These are phyloP conservation scores for Alopecurus myosuroides DNA, from an alignment of 176 grass and related monocot genomes.

Conservation along the genomic window DNA sequence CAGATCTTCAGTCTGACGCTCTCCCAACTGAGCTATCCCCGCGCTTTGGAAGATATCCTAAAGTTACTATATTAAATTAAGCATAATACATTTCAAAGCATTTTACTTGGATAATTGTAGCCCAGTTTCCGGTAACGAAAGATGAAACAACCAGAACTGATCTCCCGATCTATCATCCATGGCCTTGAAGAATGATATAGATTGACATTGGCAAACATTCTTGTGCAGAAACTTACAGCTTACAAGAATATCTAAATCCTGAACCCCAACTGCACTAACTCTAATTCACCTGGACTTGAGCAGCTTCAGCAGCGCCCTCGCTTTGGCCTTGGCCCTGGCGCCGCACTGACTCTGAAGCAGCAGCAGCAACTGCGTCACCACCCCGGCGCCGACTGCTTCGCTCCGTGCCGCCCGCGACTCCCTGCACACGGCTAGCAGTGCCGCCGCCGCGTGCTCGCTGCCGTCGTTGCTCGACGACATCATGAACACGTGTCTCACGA, in stretches of 20 bases:
- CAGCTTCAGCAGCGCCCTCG: slow-evolving; percentile 70
- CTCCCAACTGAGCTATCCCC: slow-evolving; percentile 96
- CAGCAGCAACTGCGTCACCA: slow-evolving; percentile 65
- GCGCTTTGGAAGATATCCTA: too few species aligned
- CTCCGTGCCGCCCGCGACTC: slow-evolving; percentile 31
- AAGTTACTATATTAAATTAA: too few species aligned
- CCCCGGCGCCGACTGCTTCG: slow-evolving; percentile 47
- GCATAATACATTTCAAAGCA: too few species aligned
- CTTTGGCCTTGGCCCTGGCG: slow-evolving; percentile 54
- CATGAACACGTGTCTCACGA: slow-evolving; percentile 75
- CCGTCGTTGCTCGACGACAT: slow-evolving; percentile 65
- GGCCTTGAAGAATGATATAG: background rate
- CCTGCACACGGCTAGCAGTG: slow-evolving; percentile 55
- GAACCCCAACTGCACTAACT: background rate
- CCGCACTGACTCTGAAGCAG: slow-evolving; percentile 93
- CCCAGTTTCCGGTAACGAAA: background rate
- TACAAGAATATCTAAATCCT: slow-evolving; percentile 34
- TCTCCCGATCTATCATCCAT: background rate
- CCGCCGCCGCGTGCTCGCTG: slow-evolving; percentile 73
- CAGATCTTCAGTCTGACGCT: slow-evolving; percentile 99
- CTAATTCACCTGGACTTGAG: slow-evolving; percentile 52
- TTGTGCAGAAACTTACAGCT: slow-evolving; percentile 32
- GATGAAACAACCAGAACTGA: background rate
- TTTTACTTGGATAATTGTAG: background rate
- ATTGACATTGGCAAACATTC: background rate